These are phyloP conservation scores for Xylaria sp. DNA, from an alignment of 2,329 filamentous ascomycete species.

Conservation along the genomic window DNA sequence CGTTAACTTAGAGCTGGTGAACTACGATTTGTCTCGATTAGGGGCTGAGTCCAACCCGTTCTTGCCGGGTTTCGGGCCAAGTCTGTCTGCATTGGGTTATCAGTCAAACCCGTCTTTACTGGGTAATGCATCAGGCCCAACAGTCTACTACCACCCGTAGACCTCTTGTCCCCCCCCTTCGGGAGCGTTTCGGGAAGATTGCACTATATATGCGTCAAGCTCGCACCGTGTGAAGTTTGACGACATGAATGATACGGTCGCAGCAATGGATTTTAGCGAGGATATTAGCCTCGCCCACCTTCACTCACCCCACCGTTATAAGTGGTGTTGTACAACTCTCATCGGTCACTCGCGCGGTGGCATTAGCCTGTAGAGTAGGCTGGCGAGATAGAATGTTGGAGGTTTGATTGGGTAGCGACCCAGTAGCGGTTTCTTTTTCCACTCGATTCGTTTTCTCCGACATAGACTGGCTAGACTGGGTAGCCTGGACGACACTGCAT, in stretches of 20 bases:
- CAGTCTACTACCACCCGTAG: slow-evolving; percentile 33
- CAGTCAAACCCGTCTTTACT: neutral
- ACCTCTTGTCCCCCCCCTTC: slow-evolving; percentile 32
- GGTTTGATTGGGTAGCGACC: slow-evolving; percentile 29
- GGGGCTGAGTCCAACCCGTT: neutral
- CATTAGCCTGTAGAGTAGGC: slow-evolving; percentile 5
- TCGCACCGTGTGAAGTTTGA: neutral
- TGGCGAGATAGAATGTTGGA: neutral
- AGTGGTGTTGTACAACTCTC: slow-evolving; percentile 15
- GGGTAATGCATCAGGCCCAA: neutral
- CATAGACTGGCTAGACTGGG: slow-evolving; percentile 42
- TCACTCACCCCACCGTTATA: neutral
- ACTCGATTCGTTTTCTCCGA: slow-evolving; percentile 34
- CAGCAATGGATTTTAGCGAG: neutral
- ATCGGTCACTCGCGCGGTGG: neutral
- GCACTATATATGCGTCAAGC: slow-evolving; percentile 13
- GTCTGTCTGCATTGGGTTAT: neutral
- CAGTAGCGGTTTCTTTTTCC: slow-evolving; percentile 20
- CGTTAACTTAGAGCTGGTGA: slow-evolving; percentile 23
- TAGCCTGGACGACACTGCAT: slow-evolving; percentile 39
- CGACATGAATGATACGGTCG: neutral
- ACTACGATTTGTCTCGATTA: slow-evolving; percentile 7
- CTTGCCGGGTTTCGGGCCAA: neutral
- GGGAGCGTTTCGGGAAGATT: neutral
- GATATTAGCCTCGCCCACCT: slow-evolving; percentile 3